A percentile compares a stretch with the other conserved stretches of the same genome.
Conservation (phyloP, 208 protist genomes). For the Leishmania martiniquensis region DNA sequence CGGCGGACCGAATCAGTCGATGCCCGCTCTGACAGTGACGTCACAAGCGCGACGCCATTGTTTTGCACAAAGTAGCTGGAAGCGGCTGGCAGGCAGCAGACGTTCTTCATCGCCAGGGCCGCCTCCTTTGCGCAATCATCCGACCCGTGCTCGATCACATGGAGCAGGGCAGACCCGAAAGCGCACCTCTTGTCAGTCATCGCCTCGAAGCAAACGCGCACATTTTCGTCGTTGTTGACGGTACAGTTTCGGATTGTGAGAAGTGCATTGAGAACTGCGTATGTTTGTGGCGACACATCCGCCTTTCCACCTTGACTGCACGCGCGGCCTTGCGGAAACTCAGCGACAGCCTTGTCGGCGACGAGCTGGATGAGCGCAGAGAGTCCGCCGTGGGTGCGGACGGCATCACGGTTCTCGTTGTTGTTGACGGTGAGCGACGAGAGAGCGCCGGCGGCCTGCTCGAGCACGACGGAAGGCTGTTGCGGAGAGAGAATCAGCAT, state of each 20-base stretch:
- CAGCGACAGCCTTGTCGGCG: too few relatives aligned
- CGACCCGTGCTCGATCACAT: conserved; percentile 76
- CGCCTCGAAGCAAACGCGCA: conserved; percentile 49
- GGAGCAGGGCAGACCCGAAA: conserved; percentile 71
- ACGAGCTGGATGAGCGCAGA: conserved; percentile 71
- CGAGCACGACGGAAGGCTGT: conserved; percentile 77
- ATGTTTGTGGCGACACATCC: conserved; percentile 53
- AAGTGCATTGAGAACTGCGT: conserved; percentile 79
- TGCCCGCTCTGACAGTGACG: conserved; percentile 59
- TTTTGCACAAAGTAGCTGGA: conserved; percentile 51
- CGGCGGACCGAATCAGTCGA: conserved; percentile 66
- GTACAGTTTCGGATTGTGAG: conserved; percentile 86
- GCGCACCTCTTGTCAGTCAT: conserved; percentile 18
- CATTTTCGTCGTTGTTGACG: conserved; percentile 69
- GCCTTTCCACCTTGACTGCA: conserved; percentile 24
- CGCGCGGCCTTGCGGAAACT: conserved; percentile 52
- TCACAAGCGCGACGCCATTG: conserved; percentile 51
- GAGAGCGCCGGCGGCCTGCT: conserved; percentile 90
- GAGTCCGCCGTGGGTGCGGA: conserved; percentile 79
- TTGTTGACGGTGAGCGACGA: conserved; percentile 89
- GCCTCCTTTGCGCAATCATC: conserved; percentile 90
- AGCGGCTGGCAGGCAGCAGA: conserved; percentile 56
- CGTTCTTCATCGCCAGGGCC: conserved; percentile 85
- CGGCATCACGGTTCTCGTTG: conserved; percentile 78
- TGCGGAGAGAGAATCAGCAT: conserved; percentile 65